Evolutionary conservation across 1,284 basidiomycete species (phyloP).

Genomic region (Butyriboletus appendiculatus): DNA sequence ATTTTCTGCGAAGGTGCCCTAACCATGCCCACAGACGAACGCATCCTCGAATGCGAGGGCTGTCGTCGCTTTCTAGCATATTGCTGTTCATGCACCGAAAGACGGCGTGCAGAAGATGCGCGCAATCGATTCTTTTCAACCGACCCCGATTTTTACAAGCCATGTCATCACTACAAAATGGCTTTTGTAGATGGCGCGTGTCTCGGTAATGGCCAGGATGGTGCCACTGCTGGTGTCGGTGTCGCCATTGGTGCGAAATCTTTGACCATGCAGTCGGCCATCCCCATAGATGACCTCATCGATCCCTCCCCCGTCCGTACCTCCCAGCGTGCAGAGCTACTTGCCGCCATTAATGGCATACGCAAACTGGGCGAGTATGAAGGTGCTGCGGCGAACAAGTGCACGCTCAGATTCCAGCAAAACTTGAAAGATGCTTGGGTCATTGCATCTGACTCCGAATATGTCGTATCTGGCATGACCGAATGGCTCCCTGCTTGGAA

Average conservation of each 20-base stretch:
- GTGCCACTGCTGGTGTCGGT: not conserved
- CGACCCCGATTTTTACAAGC: not conserved
- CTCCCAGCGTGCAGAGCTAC: constrained; percentile 6
- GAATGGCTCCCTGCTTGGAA: constrained; percentile 18
- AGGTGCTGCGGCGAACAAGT: not conserved
- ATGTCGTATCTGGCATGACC: constrained; percentile 37
- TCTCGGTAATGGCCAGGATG: not conserved
- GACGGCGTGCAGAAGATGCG: not conserved
- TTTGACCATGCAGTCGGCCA: not conserved
- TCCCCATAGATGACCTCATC: not conserved
- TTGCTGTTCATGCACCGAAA: not conserved
- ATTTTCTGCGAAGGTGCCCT: not conserved
- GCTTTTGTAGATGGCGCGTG: not conserved
- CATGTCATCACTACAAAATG: constrained; percentile 1
- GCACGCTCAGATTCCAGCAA: not conserved
- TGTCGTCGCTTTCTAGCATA: not conserved
- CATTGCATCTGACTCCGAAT: constrained; percentile 30
- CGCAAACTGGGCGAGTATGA: not conserved
- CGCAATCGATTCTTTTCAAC: not conserved
- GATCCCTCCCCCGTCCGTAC: not conserved
- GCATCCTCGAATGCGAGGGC: not conserved
- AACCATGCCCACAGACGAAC: not conserved
- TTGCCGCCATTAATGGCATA: not conserved
- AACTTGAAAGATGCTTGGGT: not conserved
- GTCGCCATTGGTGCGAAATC: not conserved